A percentile compares a stretch with the other conserved stretches of the same genome.
Conservation (phyloP, 164 flowering plant genomes). For the Brasenia schreberi region DNA sequence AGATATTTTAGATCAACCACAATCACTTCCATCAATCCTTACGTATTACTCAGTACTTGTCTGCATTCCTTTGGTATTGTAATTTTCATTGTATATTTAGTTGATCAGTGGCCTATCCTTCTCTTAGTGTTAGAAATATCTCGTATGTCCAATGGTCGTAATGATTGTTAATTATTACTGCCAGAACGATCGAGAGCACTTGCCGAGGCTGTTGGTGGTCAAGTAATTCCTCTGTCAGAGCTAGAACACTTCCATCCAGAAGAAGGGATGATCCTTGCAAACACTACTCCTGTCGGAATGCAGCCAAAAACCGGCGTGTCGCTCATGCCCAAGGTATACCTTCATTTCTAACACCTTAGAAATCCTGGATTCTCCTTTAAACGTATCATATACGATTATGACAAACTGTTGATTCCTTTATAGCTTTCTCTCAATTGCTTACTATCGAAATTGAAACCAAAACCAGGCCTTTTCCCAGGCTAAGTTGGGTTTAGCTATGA, state of each 20-base stretch:
- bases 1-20: no score
- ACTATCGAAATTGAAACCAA: neutral
- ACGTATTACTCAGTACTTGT: no score
- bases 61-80: neutral
- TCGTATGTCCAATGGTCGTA: neutral
- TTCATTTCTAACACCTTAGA: neutral
- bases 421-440: neutral
- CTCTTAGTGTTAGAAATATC: no score
- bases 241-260: constrained; percentile 24
- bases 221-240: constrained; percentile 23
- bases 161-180: neutral
- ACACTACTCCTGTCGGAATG: constrained; percentile 49
- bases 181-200: constrained; percentile 39
- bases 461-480: no score
- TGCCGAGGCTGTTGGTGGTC: constrained; percentile 33
- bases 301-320: constrained; percentile 28
- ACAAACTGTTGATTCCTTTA: neutral
- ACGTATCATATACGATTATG: neutral
- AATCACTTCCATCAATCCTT: no score
- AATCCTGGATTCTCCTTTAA: neutral
- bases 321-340: constrained; percentile 41
- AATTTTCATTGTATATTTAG: constrained; percentile 1
- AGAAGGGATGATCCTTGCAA: constrained; percentile 50
- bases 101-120: no score
- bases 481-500: neutral